These are phyloP conservation scores for Opeltia flavorubescens DNA, from an alignment of 495 filamentous ascomycete genomes.

Conservation along the genomic window DNA sequence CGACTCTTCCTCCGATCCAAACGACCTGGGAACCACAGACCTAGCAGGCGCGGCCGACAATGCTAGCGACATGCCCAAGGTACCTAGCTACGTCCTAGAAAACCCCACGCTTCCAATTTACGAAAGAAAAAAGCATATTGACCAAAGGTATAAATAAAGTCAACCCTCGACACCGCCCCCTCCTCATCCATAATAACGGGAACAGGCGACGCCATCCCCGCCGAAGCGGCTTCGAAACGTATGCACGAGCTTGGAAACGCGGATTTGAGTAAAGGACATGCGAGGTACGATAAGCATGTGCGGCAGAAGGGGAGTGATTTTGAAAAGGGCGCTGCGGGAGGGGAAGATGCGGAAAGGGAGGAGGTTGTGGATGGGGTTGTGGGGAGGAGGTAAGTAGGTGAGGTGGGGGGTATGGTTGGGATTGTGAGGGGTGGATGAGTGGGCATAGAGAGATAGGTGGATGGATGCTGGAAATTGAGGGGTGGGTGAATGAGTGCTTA, in stretches of 20 bases:
- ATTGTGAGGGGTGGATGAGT: neutral
- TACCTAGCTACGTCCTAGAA: neutral
- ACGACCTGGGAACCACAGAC: slow-evolving; percentile 18
- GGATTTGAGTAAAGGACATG: slow-evolving; percentile 22
- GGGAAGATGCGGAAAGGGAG: slow-evolving; percentile 17
- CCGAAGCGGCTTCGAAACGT: slow-evolving; percentile 32
- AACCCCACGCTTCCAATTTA: neutral
- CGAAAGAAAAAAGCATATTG: neutral
- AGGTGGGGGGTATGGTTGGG: slow-evolving; percentile 10
- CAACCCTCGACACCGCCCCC: slow-evolving; percentile 27
- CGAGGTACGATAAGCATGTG: slow-evolving; percentile 30
- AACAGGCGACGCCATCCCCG: slow-evolving; percentile 33
- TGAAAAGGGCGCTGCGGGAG: slow-evolving; percentile 24
- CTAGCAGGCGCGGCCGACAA: slow-evolving; percentile 37
- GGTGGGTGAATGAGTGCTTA: no score
- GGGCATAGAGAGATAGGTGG: no score
- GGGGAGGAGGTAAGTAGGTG: slow-evolving; percentile 22
- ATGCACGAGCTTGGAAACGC: slow-evolving; percentile 20
- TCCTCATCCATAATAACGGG: slow-evolving; percentile 37
- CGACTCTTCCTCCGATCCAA: slow-evolving; percentile 9
- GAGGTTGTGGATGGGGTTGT: slow-evolving; percentile 12
- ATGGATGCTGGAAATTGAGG: no score
- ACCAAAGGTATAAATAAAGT: slow-evolving; percentile 1
- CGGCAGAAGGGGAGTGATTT: slow-evolving; percentile 26
- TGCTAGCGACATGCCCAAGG: slow-evolving; percentile 34